These are phyloP conservation scores for Solanum aculeatissimum DNA, from an alignment of 305 asterid species.

Conservation along the genomic window DNA sequence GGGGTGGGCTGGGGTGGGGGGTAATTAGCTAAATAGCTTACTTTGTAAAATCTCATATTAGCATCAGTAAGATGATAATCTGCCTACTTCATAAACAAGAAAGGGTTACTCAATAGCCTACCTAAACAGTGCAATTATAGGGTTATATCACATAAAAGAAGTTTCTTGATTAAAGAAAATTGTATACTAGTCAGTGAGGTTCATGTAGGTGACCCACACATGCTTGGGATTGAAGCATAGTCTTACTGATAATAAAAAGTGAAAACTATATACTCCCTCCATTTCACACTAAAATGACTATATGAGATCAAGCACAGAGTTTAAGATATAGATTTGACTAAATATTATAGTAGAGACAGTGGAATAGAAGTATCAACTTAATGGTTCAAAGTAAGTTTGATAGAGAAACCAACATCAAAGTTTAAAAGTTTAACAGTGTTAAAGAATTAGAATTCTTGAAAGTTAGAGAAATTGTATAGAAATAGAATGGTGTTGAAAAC, in stretches of 20 bases:
- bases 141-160: background rate
- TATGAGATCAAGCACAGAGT: background rate
- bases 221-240: background rate
- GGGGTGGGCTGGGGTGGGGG: background rate
- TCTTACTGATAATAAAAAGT: background rate
- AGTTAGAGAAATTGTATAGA: background rate
- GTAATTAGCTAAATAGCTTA: background rate
- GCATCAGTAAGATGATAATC: background rate
- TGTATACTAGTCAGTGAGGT: background rate
- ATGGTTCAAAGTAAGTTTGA: background rate
- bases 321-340: background rate
- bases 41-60: background rate
- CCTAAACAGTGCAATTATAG: background rate
- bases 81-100: background rate
- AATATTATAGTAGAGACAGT: background rate
- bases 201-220: background rate
- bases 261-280: background rate
- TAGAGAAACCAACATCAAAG: background rate
- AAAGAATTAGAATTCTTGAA: background rate
- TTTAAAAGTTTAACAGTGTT: background rate
- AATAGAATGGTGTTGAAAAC: background rate
- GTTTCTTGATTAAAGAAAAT: background rate
- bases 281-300: background rate
- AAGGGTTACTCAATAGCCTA: background rate
- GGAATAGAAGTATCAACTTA: background rate